phyloP scores from a whole-genome alignment of 106 monocot genomes.

The Dendrobium chrysotoxum region DNA sequence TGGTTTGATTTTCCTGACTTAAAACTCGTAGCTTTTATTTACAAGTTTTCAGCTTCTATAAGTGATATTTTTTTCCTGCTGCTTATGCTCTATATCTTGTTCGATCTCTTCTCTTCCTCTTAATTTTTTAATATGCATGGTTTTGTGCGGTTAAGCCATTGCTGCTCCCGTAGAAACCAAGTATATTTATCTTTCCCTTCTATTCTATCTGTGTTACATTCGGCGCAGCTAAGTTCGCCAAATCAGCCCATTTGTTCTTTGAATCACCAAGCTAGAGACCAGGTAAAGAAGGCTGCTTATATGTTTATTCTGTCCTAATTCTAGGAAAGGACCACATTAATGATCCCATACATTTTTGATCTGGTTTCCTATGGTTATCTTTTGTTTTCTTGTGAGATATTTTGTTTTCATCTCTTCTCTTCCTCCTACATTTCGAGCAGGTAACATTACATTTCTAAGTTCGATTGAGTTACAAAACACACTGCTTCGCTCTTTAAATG shows the following conservation, averaged over 20 bases:
- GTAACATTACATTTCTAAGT: neutral
- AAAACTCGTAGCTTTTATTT: neutral
- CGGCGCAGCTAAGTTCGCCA: neutral
- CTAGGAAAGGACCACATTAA: neutral
- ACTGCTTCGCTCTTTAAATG: too few species aligned
- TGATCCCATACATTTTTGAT: neutral
- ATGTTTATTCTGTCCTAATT: neutral
- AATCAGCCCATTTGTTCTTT: neutral
- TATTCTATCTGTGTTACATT: neutral
- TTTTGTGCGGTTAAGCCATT: neutral
- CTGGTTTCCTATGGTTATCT: neutral
- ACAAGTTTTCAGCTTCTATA: neutral
- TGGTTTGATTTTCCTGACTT: neutral
- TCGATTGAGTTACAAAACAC: neutral
- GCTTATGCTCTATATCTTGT: neutral
- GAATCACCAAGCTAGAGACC: neutral
- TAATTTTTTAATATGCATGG: neutral
- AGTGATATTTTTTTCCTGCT: neutral
- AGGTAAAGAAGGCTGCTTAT: neutral
- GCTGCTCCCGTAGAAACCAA: neutral
- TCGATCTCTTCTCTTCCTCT: neutral
- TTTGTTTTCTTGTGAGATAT: neutral
- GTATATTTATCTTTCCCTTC: neutral
- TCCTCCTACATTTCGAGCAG: neutral
- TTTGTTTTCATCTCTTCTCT: neutral